Base-by-base conservation (phyloP, 345 rosid species). In the Populus euphratica region DNA sequence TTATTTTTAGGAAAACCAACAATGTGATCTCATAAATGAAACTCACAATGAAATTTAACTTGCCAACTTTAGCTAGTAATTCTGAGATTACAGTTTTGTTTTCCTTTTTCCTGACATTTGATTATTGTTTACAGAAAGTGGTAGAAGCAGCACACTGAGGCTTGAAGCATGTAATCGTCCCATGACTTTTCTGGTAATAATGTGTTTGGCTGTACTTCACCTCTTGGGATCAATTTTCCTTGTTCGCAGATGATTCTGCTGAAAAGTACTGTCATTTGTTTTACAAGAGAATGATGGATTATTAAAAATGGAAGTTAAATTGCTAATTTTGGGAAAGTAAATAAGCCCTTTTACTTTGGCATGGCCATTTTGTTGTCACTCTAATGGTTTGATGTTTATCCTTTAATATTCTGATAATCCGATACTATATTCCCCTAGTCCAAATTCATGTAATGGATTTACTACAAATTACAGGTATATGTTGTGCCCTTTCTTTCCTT, bases 91-190 rank as follows among this genome's bases (percentile, higher is more conserved):
- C 12, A 43, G 27, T 6, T 23, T 44, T 80, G 36, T 76, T 29
- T 49, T 84, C 56, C 36, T 27, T 47, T 80, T 35, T 70, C n/a
- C 56, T 84, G 44, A 72, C 49, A 66, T 39, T 67, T 74, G 38
- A 44, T 80, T 81, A 76, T 67, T 77, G 2, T 68, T 77, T 31
- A 56, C 93, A 88, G 91, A 80, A 79, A 39, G 6, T 76, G 76
- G 78, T 79, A 66, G 89, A 81, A 79, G 88, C 85, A 31, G 81
- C 84, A 29, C 87, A 86, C 59, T 89, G 79, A 86, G 74, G 72
- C 74, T 77, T 75, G 80, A 74, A 71, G 50, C 16, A 63, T 39
- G 25, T 35, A 0, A 74, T 44, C 12, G 13, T 69, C 29, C 73
- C 77, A 33, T 65, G 23, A 41, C 43, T 21, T 80, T 78, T 81